These are phyloP conservation scores for Colletotrichum kahawae DNA, from an alignment of 2,329 filamentous ascomycete genomes.

Conservation along the genomic window DNA sequence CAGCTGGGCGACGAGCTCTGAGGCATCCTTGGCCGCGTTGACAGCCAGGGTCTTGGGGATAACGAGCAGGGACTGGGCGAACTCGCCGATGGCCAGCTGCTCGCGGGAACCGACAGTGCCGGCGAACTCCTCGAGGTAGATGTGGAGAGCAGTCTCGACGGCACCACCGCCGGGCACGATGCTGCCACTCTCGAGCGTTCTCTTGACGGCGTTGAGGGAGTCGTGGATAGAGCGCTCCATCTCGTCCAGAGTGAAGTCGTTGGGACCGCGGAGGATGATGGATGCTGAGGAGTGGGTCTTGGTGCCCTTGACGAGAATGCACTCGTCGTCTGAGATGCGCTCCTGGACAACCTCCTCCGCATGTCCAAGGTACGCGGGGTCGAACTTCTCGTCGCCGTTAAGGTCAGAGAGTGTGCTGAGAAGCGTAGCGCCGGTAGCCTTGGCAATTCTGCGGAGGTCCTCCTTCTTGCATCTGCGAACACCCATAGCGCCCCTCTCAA, in stretches of 20 bases:
- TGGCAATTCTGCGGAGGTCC: slow-evolving; percentile 92
- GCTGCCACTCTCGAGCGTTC: slow-evolving; percentile 93
- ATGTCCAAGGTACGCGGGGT: slow-evolving; percentile 84
- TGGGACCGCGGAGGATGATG: slow-evolving; percentile 92
- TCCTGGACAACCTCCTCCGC: slow-evolving; percentile 98
- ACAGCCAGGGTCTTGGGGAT: slow-evolving; percentile 97
- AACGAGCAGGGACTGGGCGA: slow-evolving; percentile 90
- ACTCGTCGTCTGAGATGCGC: slow-evolving; percentile 98
- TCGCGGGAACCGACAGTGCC: slow-evolving; percentile 96
- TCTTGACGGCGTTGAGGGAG: slow-evolving; percentile 94
- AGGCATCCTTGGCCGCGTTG: slow-evolving; percentile 95
- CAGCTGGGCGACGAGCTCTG: slow-evolving; percentile 93
- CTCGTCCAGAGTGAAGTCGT: slow-evolving; percentile 96
- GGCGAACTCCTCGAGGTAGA: slow-evolving; percentile 98
- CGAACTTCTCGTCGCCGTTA: slow-evolving; percentile 97
- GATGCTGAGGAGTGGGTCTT: slow-evolving; percentile 94
- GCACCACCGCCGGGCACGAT: slow-evolving; percentile 97
- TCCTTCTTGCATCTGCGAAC: slow-evolving; percentile 98
- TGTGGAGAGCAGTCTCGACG: slow-evolving; percentile 98
- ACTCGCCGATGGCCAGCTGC: slow-evolving; percentile 97
- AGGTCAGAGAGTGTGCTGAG: slow-evolving; percentile 93
- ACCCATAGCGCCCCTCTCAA: slow-evolving; percentile 95
- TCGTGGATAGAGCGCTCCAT: slow-evolving; percentile 99
- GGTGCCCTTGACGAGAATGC: slow-evolving; percentile 94
- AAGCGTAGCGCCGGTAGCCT: slow-evolving; percentile 91